phyloP scores from a whole-genome alignment of 345 rosid species.

The Salix caprea region DNA sequence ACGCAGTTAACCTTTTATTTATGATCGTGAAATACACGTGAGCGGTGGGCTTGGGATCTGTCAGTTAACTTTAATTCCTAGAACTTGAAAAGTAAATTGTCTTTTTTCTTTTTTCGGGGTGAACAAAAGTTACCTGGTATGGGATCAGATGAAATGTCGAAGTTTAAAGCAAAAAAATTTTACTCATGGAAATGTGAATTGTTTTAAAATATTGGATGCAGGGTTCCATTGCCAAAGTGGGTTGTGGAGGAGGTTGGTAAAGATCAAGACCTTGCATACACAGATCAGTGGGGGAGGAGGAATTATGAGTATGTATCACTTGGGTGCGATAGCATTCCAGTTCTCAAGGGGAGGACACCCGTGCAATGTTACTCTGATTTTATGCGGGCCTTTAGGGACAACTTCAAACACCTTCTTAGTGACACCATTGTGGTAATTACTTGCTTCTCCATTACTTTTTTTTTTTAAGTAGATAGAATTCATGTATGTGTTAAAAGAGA shows the following conservation, averaged over 20 bases:
- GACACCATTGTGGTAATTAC: slow-evolving; percentile 80
- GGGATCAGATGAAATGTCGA: neutral
- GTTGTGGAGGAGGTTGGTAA: slow-evolving; percentile 67
- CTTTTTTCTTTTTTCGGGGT: neutral
- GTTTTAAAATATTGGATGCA: slow-evolving; percentile 17
- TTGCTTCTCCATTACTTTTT: neutral
- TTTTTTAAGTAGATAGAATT: neutral
- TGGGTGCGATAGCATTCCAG: slow-evolving; percentile 86
- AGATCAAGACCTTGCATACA: slow-evolving; percentile 80
- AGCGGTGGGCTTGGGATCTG: neutral
- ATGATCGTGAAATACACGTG: neutral
- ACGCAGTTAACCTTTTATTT: neutral
- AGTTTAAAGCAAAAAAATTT: neutral
- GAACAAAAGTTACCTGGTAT: neutral
- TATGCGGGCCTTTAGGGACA: slow-evolving; percentile 88
- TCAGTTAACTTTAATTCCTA: neutral
- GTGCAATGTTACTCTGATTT: slow-evolving; percentile 92
- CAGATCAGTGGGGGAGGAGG: slow-evolving; percentile 99
- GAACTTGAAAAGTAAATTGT: neutral
- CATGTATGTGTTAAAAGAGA: neutral
- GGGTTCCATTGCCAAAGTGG: slow-evolving; percentile 90
- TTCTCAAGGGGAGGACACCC: slow-evolving; percentile 79
- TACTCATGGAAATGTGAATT: neutral
- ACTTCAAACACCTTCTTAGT: slow-evolving; percentile 73
- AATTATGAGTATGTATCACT: slow-evolving; percentile 82